These are phyloP conservation scores for Tinospora cordifolia DNA, from an alignment of 164 flowering plant genomes.

Conservation along the genomic window DNA sequence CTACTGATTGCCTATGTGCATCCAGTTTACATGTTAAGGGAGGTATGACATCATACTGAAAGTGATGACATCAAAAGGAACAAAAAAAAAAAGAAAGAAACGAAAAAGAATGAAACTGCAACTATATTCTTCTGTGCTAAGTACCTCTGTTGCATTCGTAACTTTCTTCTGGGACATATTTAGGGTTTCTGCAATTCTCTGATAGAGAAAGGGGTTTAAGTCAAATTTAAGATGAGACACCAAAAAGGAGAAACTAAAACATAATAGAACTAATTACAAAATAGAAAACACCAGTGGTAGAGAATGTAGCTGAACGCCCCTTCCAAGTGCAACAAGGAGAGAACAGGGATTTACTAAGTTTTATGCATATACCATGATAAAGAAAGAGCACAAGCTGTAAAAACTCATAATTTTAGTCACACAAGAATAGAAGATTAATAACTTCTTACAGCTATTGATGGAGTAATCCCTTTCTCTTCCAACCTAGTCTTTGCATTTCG, in stretches of 20 bases:
- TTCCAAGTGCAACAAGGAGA: background rate
- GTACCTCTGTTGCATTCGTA: constrained; percentile 89
- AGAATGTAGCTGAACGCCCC: background rate
- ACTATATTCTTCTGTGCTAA: background rate
- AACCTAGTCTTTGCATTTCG: constrained; percentile 65
- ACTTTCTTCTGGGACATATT: constrained; percentile 88
- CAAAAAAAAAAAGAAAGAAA: background rate
- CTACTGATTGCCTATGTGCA: constrained; percentile 57
- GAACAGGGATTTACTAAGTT: background rate
- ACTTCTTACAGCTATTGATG: constrained; percentile 70
- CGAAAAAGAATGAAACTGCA: too few species aligned
- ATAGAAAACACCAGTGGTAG: background rate
- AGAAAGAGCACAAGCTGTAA: background rate
- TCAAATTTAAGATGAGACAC: constrained; percentile 8
- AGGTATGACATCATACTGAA: constrained; percentile 1
- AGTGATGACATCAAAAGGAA: background rate
- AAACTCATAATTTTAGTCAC: background rate
- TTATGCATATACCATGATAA: background rate
- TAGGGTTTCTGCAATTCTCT: constrained; percentile 78
- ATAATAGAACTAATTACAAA: background rate
- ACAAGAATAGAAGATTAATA: constrained; percentile 7
- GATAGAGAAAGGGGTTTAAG: constrained; percentile 20
- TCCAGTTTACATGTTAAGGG: background rate
- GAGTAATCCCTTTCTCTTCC: constrained; percentile 70
- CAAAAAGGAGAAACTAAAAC: background rate